Percentiles rank a stretch among this genome's conserved stretches.
Conservation (phyloP, 2,329 filamentous ascomycete species). For the Septoria linicola region DNA sequence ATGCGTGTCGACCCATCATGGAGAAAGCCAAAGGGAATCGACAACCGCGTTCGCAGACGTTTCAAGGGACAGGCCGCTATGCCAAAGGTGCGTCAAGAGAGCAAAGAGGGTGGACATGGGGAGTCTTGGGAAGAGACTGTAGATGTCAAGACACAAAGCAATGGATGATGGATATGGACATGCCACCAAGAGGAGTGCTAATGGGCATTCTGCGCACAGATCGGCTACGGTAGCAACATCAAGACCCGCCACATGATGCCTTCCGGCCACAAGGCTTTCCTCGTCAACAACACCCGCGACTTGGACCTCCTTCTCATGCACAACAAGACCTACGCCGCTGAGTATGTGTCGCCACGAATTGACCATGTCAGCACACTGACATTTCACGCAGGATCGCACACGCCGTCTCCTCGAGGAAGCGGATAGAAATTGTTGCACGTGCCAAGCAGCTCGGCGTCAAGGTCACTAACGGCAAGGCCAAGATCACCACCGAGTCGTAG, state of each 20-base stretch:
- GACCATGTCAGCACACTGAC: slow-evolving; percentile 39
- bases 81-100: slow-evolving; percentile 77
- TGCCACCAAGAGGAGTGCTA: slow-evolving; percentile 15
- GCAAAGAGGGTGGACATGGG: slow-evolving; percentile 6
- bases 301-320: slow-evolving; percentile 99
- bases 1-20: slow-evolving; percentile 86
- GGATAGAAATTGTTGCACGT: slow-evolving; percentile 94
- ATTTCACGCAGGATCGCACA: slow-evolving; percentile 74
- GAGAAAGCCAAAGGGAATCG: slow-evolving; percentile 99
- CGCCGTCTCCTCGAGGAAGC: slow-evolving; percentile 97
- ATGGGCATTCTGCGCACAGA: slow-evolving; percentile 56
- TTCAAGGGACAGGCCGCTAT: slow-evolving; percentile 95
- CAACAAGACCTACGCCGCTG: slow-evolving; percentile 98
- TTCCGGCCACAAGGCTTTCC: slow-evolving; percentile 99
- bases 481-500: slow-evolving; percentile 89
- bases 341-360: slow-evolving; percentile 64
- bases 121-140: slow-evolving; percentile 5
- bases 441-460: slow-evolving; percentile 99
- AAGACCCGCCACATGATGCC: slow-evolving; percentile 99
- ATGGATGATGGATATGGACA: slow-evolving; percentile 12
- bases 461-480: slow-evolving; percentile 99
- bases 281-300: slow-evolving; percentile 94
- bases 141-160: too few relatives aligned
- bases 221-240: slow-evolving; percentile 98
- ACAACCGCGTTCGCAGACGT: slow-evolving; percentile 93